Base-by-base conservation (phyloP, 2,329 filamentous ascomycete species). In the Fusarium equiseti region DNA sequence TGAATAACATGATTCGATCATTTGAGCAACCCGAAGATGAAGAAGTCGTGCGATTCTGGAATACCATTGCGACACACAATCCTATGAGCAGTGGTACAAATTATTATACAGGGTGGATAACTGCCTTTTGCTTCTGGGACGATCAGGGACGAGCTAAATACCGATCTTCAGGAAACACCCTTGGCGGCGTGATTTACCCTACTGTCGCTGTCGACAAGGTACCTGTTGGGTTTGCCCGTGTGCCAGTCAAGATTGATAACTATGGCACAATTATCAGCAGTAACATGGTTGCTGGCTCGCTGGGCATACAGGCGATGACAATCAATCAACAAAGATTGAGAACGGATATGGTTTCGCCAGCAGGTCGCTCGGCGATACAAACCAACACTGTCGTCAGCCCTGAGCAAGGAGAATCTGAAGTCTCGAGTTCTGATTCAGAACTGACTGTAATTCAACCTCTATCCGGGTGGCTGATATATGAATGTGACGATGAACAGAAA, bases 31-130 rank as follows among this genome's bases (percentile, higher is more conserved):
- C 78, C 0, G 56, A 64, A 0, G 56, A 69, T 5, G 49, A 55
- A 1, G 73, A 77, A 3, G 71, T 81, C 8, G 52, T 73, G 1
- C 58, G 75, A 4, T 85, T 85, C 68, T 85, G 83, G 82, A 73
- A 63, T 26, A 70, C 32, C 8, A 75, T 77, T 45, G 64, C 55
- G 6, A 51, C 44, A 27, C 6, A 6, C 5, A 9, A 63, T 11
- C 24, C 16, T 4, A 8, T 20, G 4, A 10, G 22, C 1, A 38
- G 38, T 1, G 60, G 70, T 5, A 61, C 66, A 0, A 5, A 43
- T 5, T 55, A 35, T 8, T 16, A 70, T 3, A 52, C 63, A 1
- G 72, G 72, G 10, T 74, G 70, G 68, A 66, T 74, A 13, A 40
- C 44, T 0, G 68, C 70, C 1, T 74, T 74, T 35, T 72, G 68